Conservation (phyloP, 495 filamentous ascomycete species). For the Neurospora sp. region DNA sequence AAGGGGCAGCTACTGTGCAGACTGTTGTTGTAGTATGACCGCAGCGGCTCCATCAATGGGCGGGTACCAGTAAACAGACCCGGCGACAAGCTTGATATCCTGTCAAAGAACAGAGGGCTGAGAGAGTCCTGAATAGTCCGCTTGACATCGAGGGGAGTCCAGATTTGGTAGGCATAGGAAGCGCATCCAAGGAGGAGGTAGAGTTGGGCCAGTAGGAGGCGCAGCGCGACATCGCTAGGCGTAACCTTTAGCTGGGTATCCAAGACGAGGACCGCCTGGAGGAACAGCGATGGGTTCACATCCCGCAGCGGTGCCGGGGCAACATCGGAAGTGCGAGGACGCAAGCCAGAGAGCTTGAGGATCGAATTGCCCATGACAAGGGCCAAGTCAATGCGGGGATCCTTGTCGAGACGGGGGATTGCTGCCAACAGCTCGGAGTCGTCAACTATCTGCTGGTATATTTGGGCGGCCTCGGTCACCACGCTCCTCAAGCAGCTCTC, state of each 20-base stretch:
- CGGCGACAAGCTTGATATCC: constrained; percentile 42
- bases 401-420: constrained; percentile 21
- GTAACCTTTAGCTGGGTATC: constrained; percentile 31
- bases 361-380: constrained; percentile 35
- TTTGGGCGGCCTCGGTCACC: constrained; percentile 14
- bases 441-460: constrained; percentile 18
- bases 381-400: constrained; percentile 35
- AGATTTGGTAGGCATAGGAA: constrained; percentile 31
- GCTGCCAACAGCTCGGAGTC: constrained; percentile 15
- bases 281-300: constrained; percentile 21
- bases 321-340: constrained; percentile 2
- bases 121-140: constrained; percentile 40
- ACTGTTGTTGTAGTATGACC: constrained; percentile 25
- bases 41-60: constrained; percentile 24
- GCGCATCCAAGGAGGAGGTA: constrained; percentile 36
- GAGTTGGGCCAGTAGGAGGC: constrained; percentile 35
- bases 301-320: constrained; percentile 19
- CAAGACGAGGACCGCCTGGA: constrained; percentile 38
- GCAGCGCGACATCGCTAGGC: constrained; percentile 27
- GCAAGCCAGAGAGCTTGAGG: constrained; percentile 32
- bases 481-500: constrained; percentile 26
- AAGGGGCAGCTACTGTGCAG: constrained; percentile 28
- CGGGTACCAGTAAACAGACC: constrained; percentile 26
- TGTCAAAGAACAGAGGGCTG: constrained; percentile 36
- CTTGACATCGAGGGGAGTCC: constrained; percentile 37